Base-by-base conservation (phyloP, 1,284 basidiomycete genomes). In the Puccinia novopanici region DNA sequence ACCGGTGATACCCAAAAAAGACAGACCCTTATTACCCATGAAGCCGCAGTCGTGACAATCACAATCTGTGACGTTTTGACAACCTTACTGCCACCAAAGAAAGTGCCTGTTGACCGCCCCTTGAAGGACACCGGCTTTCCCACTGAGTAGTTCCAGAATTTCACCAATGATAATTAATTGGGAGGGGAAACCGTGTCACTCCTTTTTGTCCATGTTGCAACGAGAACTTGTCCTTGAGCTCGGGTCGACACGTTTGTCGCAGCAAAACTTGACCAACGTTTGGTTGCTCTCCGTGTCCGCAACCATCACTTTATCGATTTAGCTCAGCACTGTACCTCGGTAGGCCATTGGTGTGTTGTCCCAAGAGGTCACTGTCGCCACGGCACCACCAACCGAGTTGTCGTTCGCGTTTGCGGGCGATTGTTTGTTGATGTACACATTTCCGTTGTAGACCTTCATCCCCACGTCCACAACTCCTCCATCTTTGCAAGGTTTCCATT, bases 161-260 rank as follows among this genome's bases (percentile, higher is more conserved):
- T 99, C 99, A 67, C 97, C 97, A 55, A 99, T 97, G 48, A 97
- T 98, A 96, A 99, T 99, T 77, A n/a, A n/a, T n/a, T 97, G 94
- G 80, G 94, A 97, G 1, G 97, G 97, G 89, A 99, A 99, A 84
- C 97, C 97, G 87, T 99, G 97, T 3, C 19, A 99, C 97, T 82
- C 97, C 97, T 87, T 99, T 99, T 87, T 99, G 97, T 59, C 97
- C 97, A 86, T 99, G 97, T 82, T 97, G 89, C 3, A 93, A 95
- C 57, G 95, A 98, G 86, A 99, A 99, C 87, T 99, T 99, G 88
- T 99, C 97, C 3, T 97, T 97, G 13, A 99, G 88, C 85, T 99
- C 97, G 37, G 97, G 97, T 72, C 94, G 89, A 84, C 97, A 90
- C 30, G 97, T 99, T 88, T 99, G 97, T 54, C 97, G 91, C 84